phyloP scores from a whole-genome alignment of 306 rosid species.

The Albizia julibrissin region DNA sequence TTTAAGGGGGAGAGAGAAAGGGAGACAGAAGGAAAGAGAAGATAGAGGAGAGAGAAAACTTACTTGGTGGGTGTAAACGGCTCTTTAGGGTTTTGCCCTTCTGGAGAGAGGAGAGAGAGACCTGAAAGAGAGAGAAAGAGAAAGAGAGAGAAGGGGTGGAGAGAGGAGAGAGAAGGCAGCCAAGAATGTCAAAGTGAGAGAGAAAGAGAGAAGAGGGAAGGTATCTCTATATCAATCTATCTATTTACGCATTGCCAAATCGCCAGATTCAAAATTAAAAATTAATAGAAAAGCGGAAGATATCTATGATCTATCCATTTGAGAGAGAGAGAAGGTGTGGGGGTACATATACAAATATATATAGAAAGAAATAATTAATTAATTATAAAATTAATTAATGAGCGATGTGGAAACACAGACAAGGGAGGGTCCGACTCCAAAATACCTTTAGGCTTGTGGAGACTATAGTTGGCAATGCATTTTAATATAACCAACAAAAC shows the following conservation, averaged over 20 bases:
- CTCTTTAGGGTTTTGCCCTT: slow-evolving; percentile 98
- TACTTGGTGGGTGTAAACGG: slow-evolving; percentile 99
- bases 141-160: slow-evolving; percentile 40
- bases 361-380: not conserved
- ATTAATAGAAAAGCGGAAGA: not conserved
- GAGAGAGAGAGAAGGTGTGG: not conserved
- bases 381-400: not conserved
- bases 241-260: not conserved
- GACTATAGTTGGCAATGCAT: too few species aligned
- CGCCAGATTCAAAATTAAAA: not conserved
- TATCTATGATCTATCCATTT: not conserved
- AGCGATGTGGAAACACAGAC: not conserved
- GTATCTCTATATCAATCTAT: not conserved
- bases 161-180: slow-evolving; percentile 32
- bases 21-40: slow-evolving; percentile 37
- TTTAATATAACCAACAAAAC: not conserved
- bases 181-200: slow-evolving; percentile 26
- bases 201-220: slow-evolving; percentile 15
- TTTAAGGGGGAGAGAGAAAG: slow-evolving; percentile 39
- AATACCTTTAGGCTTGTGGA: not conserved
- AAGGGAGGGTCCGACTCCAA: slow-evolving; percentile 14
- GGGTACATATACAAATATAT: too few species aligned
- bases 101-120: slow-evolving; percentile 77
- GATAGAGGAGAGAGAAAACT: slow-evolving; percentile 80
- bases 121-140: slow-evolving; percentile 59